Conservation (phyloP, 2,329 filamentous ascomycete species). For the Pseudogymnoascus sp. region DNA sequence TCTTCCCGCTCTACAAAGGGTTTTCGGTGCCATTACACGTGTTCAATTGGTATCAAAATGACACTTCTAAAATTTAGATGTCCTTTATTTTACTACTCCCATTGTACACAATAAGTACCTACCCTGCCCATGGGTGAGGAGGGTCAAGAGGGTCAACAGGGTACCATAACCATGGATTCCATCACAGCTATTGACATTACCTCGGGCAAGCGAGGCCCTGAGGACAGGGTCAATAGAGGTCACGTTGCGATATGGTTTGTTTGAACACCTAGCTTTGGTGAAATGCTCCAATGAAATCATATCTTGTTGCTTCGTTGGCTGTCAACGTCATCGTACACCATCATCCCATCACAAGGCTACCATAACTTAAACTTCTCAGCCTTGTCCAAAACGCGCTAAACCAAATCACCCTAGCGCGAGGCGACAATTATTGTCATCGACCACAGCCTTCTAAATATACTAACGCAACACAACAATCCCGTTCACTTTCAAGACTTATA, state of each 20-base stretch:
- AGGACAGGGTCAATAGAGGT: neutral
- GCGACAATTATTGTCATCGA: constrained; percentile 7
- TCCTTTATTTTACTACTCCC: neutral
- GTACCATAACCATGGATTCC: neutral
- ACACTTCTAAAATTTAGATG: neutral
- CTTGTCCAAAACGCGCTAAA: constrained; percentile 3
- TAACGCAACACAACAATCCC: constrained; percentile 6
- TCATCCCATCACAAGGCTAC: neutral
- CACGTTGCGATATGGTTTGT: neutral
- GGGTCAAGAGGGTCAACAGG: neutral
- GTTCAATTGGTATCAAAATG: neutral
- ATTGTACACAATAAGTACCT: neutral
- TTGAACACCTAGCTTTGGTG: neutral
- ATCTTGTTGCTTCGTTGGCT: neutral
- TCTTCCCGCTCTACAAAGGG: neutral
- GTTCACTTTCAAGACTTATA: constrained; percentile 6
- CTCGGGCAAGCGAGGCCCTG: neutral
- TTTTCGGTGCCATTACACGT: neutral
- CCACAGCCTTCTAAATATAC: constrained; percentile 11
- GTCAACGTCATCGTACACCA: neutral
- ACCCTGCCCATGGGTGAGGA: neutral
- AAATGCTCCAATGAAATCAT: neutral
- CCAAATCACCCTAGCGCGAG: neutral
- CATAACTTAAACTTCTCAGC: neutral
- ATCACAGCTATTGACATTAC: neutral